Evolutionary conservation across 441 rosid genomes (phyloP), one percentile per base, ranked within the genome.

Genomic region (Eutrema salsugineum): DNA sequence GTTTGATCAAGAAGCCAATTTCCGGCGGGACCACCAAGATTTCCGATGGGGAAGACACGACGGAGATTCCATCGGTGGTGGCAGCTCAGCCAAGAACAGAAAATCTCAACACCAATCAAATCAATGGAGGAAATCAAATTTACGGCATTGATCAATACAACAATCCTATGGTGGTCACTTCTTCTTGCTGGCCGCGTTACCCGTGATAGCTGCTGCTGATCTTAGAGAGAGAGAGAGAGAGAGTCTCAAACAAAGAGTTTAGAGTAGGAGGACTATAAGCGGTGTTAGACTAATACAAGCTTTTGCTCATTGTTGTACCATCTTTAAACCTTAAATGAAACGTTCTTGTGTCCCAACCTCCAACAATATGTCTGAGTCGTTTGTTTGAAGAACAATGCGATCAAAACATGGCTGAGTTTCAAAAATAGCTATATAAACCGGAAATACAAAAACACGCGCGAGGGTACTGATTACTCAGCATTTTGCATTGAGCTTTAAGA

Each of bases 41-140:
- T 27, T 87, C 91, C 3, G 89, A 88, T 1, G 93, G 85, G 8
- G 96, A 89, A 80, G 86, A 94, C 5, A 87, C 81, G 30, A 55
- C 6, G 46, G 98, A 88, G 63, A 85, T 87, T 86, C 82, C 90
- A 47, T 83, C 90, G 6, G 81, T 72, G 49, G 86, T 81, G n/a
- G 57, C 82, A 36, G 78, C 87, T 67, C 78, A 50, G 39, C 62
- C 72, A 73, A 66, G 78, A 66, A 51, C 20, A 2, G 72, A 66
- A 11, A 72, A 72, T 44, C 8, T 55, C n/a, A 56, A 64, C 49
- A 50, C 11, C 19, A 54, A 43, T 53, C 63, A 70, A 48, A 70
- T 36, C 59, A 63, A 8, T 11, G 33, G 66, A 57, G 61, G 59
- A 19, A 49, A 30, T 40, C 46, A 75, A 46, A 24, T 68, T 9